Evolutionary conservation across 2,329 filamentous ascomycete species (phyloP), one percentile per base, ranked within the genome.

Genomic region (Epichloe aotearoae): DNA sequence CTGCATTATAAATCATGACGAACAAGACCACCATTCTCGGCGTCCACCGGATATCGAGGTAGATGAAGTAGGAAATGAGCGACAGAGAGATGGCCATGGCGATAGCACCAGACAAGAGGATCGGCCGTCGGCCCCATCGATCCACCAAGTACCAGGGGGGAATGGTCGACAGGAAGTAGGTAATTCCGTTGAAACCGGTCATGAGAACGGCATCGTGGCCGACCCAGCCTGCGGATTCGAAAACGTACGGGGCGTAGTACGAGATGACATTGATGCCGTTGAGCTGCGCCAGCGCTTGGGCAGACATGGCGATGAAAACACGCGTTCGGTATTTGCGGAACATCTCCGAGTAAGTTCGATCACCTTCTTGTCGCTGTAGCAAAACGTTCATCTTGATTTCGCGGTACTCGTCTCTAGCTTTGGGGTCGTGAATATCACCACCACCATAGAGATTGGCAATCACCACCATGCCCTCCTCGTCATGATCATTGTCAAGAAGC

Each of bases 201-300:
- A 97, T 97, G 54, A 97, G 77, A 56, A 97, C 86, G 5, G 93
- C 93, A 53, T 88, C 77, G 58, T 91, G 88, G 30, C 91, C 93
- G 50, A 80, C 71, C 93, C 91, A 97, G n/a, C 93, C 91, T 38
- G 93, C 93, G 53, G 90, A 90, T 69, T 96, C 90, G 61, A 98
- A 97, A 15, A 97, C 91, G 51, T 94, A 82, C 0, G 93, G 93
- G 1, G 93, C 93, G 64, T 98, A 98, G 74, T 97, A 98, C 1
- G 91, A 97, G 56, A 98, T 98, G 64, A 98, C 93, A 69, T 98
- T 98, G 73, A 98, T 98, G 57, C 93, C 93, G 71, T 97, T 97
- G 50, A 98, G 80, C 69, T 98, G 93, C 30, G 93, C 93, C 57
- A 98, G 80, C 5, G 84, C 89, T 68, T 97, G 93, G 4, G 93